Evolutionary conservation across 2,329 filamentous ascomycete genomes (phyloP).

Genomic region (Arthrinium puccinioides): DNA sequence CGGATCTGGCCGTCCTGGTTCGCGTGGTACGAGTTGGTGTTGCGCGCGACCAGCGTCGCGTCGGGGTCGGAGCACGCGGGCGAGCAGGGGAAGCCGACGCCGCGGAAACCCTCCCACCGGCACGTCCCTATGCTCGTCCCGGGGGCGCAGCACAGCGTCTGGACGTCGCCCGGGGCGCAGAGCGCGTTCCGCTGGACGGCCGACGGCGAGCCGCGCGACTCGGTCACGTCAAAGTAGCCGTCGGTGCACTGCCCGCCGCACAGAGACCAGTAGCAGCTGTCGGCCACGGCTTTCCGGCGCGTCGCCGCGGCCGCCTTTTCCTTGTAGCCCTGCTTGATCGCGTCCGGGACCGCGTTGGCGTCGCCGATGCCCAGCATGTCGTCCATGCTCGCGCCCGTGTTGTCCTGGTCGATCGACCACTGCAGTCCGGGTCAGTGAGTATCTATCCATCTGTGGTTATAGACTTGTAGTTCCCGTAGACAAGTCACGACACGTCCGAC

Average conservation of each 20-base stretch:
- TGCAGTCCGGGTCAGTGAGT: too few relatives aligned
- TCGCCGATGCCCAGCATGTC: not conserved
- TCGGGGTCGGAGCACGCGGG: conserved; percentile 3
- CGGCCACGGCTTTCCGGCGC: not conserved
- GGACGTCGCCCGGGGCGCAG: conserved; percentile 6
- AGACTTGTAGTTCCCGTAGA: too few relatives aligned
- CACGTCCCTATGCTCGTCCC: conserved; percentile 6
- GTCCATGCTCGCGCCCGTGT: not conserved
- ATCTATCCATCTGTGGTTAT: too few relatives aligned
- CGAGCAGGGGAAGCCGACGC: conserved; percentile 6
- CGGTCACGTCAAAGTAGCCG: too few relatives aligned
- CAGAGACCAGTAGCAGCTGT: not conserved
- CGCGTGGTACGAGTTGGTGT: conserved; percentile 5
- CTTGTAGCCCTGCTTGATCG: not conserved
- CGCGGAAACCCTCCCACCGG: conserved; percentile 6
- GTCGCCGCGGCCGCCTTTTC: not conserved
- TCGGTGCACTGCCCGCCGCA: too few relatives aligned
- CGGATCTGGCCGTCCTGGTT: not conserved
- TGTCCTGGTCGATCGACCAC: conserved; percentile 1
- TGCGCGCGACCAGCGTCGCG: conserved; percentile 4
- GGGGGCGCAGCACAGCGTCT: conserved; percentile 7
- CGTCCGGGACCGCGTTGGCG: not conserved
- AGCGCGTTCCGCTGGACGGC: conserved; percentile 5
- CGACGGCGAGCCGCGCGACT: conserved; percentile 7
- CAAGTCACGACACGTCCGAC: too few relatives aligned